phyloP scores from a whole-genome alignment of 192 early-diverging fungal species.

The Coemansia sp. region DNA sequence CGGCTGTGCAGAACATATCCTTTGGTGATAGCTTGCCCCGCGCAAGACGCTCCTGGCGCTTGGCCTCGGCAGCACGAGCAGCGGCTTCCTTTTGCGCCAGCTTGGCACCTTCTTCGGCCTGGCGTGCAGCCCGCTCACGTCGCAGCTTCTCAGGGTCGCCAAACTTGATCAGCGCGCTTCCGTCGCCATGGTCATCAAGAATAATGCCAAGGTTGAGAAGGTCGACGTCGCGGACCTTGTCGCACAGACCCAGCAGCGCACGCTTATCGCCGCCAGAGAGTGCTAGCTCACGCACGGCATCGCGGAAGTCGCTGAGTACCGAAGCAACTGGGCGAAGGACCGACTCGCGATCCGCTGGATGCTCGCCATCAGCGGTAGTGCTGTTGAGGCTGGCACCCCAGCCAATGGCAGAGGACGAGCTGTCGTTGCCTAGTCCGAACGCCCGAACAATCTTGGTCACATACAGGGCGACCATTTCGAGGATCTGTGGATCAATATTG shows the following conservation, averaged over 20 bases:
- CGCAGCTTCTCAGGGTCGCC: constrained; percentile 73
- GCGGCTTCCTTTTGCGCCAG: constrained; percentile 64
- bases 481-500: constrained; percentile 67
- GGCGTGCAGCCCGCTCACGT: constrained; percentile 66
- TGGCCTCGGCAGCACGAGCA: constrained; percentile 64
- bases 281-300: constrained; percentile 80
- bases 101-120: constrained; percentile 66
- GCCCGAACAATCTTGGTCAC: constrained; percentile 79
- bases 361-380: constrained; percentile 25
- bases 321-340: constrained; percentile 77
- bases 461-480: constrained; percentile 81
- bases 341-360: constrained; percentile 57
- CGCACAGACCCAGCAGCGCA: constrained; percentile 77
- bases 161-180: constrained; percentile 90
- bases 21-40: constrained; percentile 76
- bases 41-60: constrained; percentile 69
- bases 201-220: constrained; percentile 87
- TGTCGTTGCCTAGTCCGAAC: constrained; percentile 75
- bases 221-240: constrained; percentile 87
- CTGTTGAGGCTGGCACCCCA: constrained; percentile 45
- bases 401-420: constrained; percentile 71
- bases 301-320: constrained; percentile 85
- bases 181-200: constrained; percentile 95
- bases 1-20: constrained; percentile 80
- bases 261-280: constrained; percentile 50